Percentiles rank a stretch among this genome's conserved stretches.
These are phyloP conservation scores for Wallacemonas sp. DNA, from an alignment of 208 protist genomes.

Conservation along the genomic window DNA sequence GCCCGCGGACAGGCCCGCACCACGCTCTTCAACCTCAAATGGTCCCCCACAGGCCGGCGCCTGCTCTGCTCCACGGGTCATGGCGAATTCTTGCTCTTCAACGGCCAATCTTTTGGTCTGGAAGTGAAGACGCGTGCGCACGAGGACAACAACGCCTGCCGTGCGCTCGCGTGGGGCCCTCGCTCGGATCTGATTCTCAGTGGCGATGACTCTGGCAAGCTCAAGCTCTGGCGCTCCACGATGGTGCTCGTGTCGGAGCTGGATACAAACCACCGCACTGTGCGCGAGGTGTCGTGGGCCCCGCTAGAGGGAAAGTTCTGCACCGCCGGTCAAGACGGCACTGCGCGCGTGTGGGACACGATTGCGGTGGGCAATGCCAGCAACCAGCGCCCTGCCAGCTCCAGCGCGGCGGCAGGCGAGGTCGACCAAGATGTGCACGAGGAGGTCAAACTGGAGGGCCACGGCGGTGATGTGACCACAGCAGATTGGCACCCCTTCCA, in stretches of 20 bases:
- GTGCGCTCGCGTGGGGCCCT: constrained; percentile 79
- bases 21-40: constrained; percentile 70
- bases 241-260: constrained; percentile 78
- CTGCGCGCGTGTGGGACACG: constrained; percentile 84
- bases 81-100: constrained; percentile 88
- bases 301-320: constrained; percentile 84
- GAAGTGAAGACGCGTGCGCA: constrained; percentile 88
- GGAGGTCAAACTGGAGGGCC: constrained; percentile 86
- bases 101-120: constrained; percentile 85
- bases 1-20: constrained; percentile 54
- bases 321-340: constrained; percentile 83
- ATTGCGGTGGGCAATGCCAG: constrained; percentile 42
- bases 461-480: constrained; percentile 86
- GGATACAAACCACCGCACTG: constrained; percentile 78
- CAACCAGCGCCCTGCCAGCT: constrained; percentile 6
- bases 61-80: constrained; percentile 77
- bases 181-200: constrained; percentile 81
- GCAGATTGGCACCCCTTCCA: constrained; percentile 85
- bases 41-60: constrained; percentile 78
- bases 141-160: constrained; percentile 72
- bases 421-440: constrained; percentile 41
- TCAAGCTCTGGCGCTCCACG: constrained; percentile 86
- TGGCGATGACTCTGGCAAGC: constrained; percentile 76
- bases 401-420: constrained; percentile 2
- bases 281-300: constrained; percentile 78